Percentiles rank a stretch among this genome's conserved stretches.
phyloP scores from a whole-genome alignment of 2,329 filamentous ascomycete genomes.

The Calonectria hawksworthii region DNA sequence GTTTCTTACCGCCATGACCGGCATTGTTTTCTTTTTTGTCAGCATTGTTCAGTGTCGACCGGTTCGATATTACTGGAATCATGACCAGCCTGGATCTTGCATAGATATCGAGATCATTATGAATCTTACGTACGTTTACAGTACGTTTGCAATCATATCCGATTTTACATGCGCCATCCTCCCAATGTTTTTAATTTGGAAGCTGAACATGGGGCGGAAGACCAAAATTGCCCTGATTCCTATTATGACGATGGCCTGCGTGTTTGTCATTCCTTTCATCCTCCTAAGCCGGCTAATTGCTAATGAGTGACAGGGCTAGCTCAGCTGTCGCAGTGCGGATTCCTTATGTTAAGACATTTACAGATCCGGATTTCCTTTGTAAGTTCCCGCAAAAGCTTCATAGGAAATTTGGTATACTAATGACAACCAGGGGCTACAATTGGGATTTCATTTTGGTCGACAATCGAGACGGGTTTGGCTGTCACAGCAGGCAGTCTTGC shows the following conservation, averaged over 20 bases:
- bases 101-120: constrained; percentile 61
- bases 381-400: constrained; percentile 33
- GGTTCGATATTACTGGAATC: constrained; percentile 58
- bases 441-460: constrained; percentile 64
- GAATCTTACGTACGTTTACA: constrained; percentile 66
- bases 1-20: constrained; percentile 52
- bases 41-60: constrained; percentile 57
- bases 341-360: constrained; percentile 54
- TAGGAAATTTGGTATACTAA: too few relatives aligned
- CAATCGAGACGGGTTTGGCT: constrained; percentile 61
- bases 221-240: constrained; percentile 66
- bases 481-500: constrained; percentile 63
- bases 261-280: constrained; percentile 49
- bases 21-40: constrained; percentile 58
- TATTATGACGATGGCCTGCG: constrained; percentile 69
- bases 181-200: constrained; percentile 67
- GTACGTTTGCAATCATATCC: constrained; percentile 61
- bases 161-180: constrained; percentile 67
- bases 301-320: constrained; percentile 55
- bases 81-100: constrained; percentile 51
- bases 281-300: background rate
- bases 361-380: constrained; percentile 60
- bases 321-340: constrained; percentile 59
- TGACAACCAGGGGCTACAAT: constrained; percentile 50
- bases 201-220: constrained; percentile 66